Base-by-base conservation (phyloP, 2,329 filamentous ascomycete species). In the Pyrenophora seminiperda region DNA sequence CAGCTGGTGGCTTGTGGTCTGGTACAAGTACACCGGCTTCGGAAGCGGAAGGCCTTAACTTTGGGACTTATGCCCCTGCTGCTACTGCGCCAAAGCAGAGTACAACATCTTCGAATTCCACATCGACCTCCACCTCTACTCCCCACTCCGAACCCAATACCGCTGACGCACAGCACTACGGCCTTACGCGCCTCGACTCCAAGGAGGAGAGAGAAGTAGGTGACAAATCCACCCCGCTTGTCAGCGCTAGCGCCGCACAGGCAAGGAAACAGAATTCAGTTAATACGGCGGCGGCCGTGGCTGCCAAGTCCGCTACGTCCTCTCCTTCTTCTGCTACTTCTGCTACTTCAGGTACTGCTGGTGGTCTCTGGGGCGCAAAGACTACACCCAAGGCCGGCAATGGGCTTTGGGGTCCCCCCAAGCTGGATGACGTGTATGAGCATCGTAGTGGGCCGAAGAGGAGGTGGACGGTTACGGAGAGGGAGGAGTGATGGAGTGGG, bases 381-480 rank as follows among this genome's bases (percentile, higher is more conserved):
- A 39, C 53, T 3, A 42, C 53, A 19, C 41, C 50, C 4, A 58
- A 50, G 18, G 46, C 63, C 62, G 54, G 63, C 6, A 53, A 73
- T 34, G 75, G 75, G 1, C 72, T 79, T 5, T 79, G 77, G 77
- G 76, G 76, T 0, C 70, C 68, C n/a, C 68, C 71, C 11, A 58
- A 58, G 61, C 62, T 54, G 55, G 63, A 59, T 50, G 68, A 68
- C 24, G 60, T 71, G n/a, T 68, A 68, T 20, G 69, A 71, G 59
- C 68, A 74, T 45, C 67, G 67, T 7, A 58, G 58, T 19, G 73
- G 73, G 31, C 67, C 70, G 17, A 78, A 77, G 67, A 67, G 75
- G 58, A 59, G 76, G 44, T 78, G 76, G 76, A 77, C 74, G 3
- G 63, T 77, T 30, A 72, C 66, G 20, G 69, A 73, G 54, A 58